phyloP scores from a whole-genome alignment of 306 rosid genomes.

The Carpinus viminea region DNA sequence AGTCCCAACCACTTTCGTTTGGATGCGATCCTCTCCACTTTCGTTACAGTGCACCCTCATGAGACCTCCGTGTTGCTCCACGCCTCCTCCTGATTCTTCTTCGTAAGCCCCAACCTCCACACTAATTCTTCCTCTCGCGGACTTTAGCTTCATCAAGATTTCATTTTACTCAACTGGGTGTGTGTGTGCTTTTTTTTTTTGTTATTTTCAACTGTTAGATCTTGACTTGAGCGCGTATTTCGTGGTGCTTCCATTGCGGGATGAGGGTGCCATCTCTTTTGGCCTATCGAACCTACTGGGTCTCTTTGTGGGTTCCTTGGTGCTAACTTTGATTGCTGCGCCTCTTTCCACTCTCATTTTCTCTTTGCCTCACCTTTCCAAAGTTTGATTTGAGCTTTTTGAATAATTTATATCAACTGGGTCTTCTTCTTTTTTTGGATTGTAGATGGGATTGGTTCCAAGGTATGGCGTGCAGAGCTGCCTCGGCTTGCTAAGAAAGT shows the following conservation, averaged over 20 bases:
- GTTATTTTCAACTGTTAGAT: constrained; percentile 43
- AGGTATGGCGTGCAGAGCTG: no score
- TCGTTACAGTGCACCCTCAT: constrained; percentile 86
- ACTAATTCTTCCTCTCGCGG: not conserved
- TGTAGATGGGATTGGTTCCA: no score
- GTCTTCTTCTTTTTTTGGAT: no score
- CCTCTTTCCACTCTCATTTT: constrained; percentile 84
- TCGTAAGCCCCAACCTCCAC: constrained; percentile 43
- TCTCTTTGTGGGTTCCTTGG: constrained; percentile 74
- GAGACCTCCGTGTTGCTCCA: constrained; percentile 78
- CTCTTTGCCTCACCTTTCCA: constrained; percentile 73
- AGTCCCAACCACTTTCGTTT: constrained; percentile 17
- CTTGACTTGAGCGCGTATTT: constrained; percentile 77
- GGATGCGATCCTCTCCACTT: constrained; percentile 57
- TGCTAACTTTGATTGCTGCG: constrained; percentile 79
- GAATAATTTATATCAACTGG: no score
- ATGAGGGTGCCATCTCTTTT: constrained; percentile 88
- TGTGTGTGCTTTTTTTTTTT: not conserved
- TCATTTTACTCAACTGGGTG: not conserved
- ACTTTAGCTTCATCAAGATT: not conserved
- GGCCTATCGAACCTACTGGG: constrained; percentile 84
- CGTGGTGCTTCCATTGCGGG: constrained; percentile 94
- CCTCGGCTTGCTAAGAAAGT: no score
- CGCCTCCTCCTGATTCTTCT: constrained; percentile 87
- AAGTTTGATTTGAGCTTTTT: no score